Base-by-base conservation (phyloP, 192 early-diverging fungal species). In the Linnemannia elongata region DNA sequence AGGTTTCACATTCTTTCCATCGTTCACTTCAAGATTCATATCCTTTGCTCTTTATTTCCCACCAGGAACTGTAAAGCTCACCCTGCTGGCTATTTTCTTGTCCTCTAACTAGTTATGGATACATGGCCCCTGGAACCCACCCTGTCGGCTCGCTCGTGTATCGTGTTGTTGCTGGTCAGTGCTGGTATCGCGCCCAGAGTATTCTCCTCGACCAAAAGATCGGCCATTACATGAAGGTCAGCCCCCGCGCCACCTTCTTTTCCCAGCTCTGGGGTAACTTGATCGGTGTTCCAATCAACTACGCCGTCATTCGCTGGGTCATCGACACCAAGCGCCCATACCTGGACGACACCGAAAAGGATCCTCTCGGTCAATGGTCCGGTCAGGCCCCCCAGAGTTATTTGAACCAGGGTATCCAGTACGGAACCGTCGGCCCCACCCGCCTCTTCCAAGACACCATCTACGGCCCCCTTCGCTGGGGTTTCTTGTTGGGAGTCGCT, bases 331-430 rank as follows among this genome's bases (percentile, higher is more conserved):
- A 90, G 78, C 78, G 89, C 22, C 87, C 87, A 3, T 90, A 88
- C 68, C 89, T 90, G 3, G 87, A 90, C 70, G 89, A 87, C 33
- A 73, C 85, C 1, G 30, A 79, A 27, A 27, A 42, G 1, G 90
- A 91, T 77, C 90, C 90, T 49, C 84, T 87, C 42, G 89, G 89
- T 36, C 90, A 91, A 75, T 87, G 89, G 89, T 77, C 75, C 24
- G 80, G 82, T 75, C 77, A 88, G 27, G 66, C 79, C 9, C 79
- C 83, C 75, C 83, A 81, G 47, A 82, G 76, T 66, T 84, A 81
- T 41, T 52, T 83, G 70, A 83, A 88, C 76, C 82, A 89, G 60
- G 85, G 82, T 82, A 82, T 89, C 47, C 82, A 87, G 45, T 89
- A 87, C 71, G 85, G 85, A 60, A 79, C 81, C 69, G 74, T 89